Conservation (phyloP, 805 yeast species). For the Diddensiella transvaalensis region DNA sequence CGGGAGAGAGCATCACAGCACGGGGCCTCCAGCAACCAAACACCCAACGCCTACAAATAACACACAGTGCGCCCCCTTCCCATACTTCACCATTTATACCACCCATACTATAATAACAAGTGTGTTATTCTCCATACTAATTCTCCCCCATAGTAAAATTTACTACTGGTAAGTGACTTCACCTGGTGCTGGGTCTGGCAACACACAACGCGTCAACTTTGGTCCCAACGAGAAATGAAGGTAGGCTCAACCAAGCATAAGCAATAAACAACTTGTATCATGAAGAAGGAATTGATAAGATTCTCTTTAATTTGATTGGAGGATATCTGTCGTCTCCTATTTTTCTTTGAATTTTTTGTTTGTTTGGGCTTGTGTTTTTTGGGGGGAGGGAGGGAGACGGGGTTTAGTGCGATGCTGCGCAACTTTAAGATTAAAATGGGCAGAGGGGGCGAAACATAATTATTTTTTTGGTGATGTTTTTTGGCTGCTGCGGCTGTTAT, state of each 20-base stretch:
- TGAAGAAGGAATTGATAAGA: not conserved
- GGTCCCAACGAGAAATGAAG: not conserved
- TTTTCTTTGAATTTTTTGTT: not conserved
- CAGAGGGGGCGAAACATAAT: too few species aligned
- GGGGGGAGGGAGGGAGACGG: too few species aligned
- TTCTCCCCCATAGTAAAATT: too few species aligned
- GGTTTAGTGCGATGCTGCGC: too few species aligned
- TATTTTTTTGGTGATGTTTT: too few species aligned
- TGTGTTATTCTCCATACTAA: not conserved
- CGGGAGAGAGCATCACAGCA: conserved; percentile 1
- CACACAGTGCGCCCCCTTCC: conserved; percentile 1
- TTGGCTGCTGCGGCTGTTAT: too few species aligned
- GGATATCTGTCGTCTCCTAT: not conserved
- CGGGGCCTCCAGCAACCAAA: conserved; percentile 2
- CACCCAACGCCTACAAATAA: conserved; percentile 5
- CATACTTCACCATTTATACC: not conserved
- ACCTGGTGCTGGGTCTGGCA: too few species aligned
- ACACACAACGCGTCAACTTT: not conserved
- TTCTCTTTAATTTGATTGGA: not conserved
- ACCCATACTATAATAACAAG: not conserved
- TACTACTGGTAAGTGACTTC: not conserved
- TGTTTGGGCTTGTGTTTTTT: not conserved
- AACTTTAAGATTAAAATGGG: too few species aligned
- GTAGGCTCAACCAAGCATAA: too few species aligned
- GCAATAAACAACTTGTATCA: too few species aligned